Percentiles rank a stretch among this genome's conserved stretches.
These are phyloP conservation scores for Flaveria robusta DNA, from an alignment of 129 eudicot genomes.

Conservation along the genomic window DNA sequence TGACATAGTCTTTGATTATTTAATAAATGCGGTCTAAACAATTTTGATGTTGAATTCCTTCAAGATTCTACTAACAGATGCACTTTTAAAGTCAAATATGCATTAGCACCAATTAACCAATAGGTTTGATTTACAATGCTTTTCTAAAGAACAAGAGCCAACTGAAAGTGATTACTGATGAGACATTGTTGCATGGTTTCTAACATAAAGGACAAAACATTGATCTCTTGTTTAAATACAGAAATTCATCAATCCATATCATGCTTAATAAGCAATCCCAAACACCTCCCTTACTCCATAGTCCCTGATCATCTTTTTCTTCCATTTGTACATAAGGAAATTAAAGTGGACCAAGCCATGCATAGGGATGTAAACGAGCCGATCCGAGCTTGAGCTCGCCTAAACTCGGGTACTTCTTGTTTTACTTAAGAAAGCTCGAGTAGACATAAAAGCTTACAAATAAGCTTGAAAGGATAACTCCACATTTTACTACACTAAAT, in stretches of 20 bases:
- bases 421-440: too few relatives aligned
- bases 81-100: too few relatives aligned
- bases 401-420: too few relatives aligned
- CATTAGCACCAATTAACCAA: too few relatives aligned
- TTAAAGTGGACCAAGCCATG: too few relatives aligned
- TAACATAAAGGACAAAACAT: background rate
- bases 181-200: background rate
- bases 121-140: background rate
- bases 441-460: background rate
- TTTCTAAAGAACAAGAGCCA: background rate
- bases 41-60: background rate
- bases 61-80: background rate
- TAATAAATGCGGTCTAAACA: background rate
- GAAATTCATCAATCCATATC: background rate
- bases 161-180: background rate
- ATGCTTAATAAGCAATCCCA: background rate
- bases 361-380: too few relatives aligned
- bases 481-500: background rate
- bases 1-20: background rate
- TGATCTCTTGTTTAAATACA: background rate
- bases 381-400: too few relatives aligned
- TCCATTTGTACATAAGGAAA: too few relatives aligned
- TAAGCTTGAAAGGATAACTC: background rate
- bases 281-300: background rate
- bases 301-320: background rate